Percentiles rank a stretch among this genome's conserved stretches.
Evolutionary conservation across 2,329 filamentous ascomycete species (phyloP).

Genomic region (Lecanicillium sp.): DNA sequence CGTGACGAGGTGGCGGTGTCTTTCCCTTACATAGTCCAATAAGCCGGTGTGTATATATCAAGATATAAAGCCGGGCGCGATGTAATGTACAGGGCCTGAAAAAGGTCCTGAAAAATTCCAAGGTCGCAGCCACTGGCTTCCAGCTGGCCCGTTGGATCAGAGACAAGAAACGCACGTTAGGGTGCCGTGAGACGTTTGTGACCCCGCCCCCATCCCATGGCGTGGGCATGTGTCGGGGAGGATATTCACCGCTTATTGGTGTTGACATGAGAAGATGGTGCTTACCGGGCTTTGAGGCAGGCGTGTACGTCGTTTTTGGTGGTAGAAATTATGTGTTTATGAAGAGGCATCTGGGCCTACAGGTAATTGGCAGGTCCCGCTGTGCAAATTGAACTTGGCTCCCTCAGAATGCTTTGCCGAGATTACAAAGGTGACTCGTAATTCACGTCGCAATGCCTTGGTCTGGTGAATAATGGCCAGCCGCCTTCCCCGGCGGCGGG

Average conservation of each 20-base stretch:
- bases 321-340: not conserved
- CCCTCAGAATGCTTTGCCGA: too few relatives aligned
- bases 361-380: too few relatives aligned
- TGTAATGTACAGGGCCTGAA: not conserved
- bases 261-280: not conserved
- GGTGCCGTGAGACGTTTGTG: not conserved
- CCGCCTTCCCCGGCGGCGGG: constrained; percentile 2
- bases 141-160: constrained; percentile 2
- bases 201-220: constrained; percentile 3
- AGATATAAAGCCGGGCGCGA: not conserved
- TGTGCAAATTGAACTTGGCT: too few relatives aligned
- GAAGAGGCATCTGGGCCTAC: too few relatives aligned
- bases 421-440: not conserved
- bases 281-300: not conserved
- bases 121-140: not conserved
- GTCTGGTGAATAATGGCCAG: not conserved
- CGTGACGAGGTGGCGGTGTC: constrained; percentile 1
- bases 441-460: not conserved
- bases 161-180: not conserved
- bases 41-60: not conserved
- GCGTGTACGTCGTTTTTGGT: too few relatives aligned
- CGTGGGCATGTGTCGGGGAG: constrained; percentile 2
- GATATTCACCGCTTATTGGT: constrained; percentile 12
- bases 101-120: too few relatives aligned
- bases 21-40: not conserved